Base-by-base conservation (phyloP, 2,329 filamentous ascomycete species). In the Pseudogymnoascus sp. region DNA sequence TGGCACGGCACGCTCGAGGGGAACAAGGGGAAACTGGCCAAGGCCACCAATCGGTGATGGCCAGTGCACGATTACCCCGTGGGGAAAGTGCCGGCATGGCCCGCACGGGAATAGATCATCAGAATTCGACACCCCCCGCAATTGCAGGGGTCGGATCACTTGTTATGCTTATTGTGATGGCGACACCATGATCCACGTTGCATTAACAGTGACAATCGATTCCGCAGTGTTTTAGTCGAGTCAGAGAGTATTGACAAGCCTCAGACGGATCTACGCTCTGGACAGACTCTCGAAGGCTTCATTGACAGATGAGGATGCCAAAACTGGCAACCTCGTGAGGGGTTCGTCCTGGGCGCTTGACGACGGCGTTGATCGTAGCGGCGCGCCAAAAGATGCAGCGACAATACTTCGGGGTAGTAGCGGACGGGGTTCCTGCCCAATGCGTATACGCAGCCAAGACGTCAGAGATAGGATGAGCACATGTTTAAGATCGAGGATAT, bases 81-180 rank as follows among this genome's bases (percentile, higher is more conserved):
- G 46, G 46, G 46, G 46, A 33, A 56, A 56, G n/a, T 31, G n/a
- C 29, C 46, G n/a, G 46, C 46, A 56, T 56, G 46, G 46, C 46
- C 46, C 46, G 46, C 46, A 56, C 46, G 46, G 46, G 46, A 33
- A 56, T 56, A 33, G 46, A 33, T 56, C 46, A 56, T 7, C 46
- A 19, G 2, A 9, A 33, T 19, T 56, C 26, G 10, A n/a, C 15
- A 15, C 26, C 46, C 31, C 31, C 31, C 31, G 26, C 46, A 56
- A 56, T 56, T 33, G 7, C 46, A 56, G 46, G 46, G 46, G n/a
- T 56, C 3, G 2, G 46, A 56, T 33, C n/a, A 19, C 26, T 19
- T 56, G 29, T 56, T 56, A 56, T 56, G 46, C 46, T 56, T 56
- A 56, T 56, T 56, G 46, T 56, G n/a, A 19, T 56, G 46, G 46